Conservation (phyloP, 2,329 filamentous ascomycete genomes). For the Scedosporium boydii region DNA sequence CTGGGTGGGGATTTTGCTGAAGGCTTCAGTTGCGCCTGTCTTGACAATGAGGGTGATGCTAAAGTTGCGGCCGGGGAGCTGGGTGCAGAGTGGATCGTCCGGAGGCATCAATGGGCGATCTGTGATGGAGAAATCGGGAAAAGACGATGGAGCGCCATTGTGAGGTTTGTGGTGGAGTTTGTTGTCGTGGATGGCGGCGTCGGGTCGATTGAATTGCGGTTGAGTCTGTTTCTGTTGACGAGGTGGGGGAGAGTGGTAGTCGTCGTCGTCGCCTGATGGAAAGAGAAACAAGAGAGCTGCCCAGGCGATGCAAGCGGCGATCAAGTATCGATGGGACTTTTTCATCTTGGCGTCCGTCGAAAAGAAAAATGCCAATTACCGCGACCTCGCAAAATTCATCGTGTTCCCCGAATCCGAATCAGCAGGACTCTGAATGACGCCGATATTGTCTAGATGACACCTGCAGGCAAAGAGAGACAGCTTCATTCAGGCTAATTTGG, state of each 20-base stretch:
- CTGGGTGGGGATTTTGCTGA: slow-evolving; percentile 44
- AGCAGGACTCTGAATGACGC: neutral
- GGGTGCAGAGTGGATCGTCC: slow-evolving; percentile 22
- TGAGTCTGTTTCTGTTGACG: neutral
- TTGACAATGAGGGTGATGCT: slow-evolving; percentile 45
- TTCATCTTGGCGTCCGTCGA: neutral
- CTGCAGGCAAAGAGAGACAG: no score
- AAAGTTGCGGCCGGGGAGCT: slow-evolving; percentile 30
- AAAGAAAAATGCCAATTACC: no score
- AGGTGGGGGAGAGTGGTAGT: neutral
- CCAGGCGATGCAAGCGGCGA: neutral
- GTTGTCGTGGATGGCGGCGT: no score
- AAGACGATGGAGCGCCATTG: neutral
- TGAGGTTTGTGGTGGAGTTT: neutral
- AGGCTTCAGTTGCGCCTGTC: slow-evolving; percentile 47
- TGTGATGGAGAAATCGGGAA: neutral
- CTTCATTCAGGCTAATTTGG: no score
- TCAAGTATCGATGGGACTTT: neutral
- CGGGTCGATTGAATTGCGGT: neutral
- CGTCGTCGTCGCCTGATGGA: neutral
- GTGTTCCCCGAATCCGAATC: no score
- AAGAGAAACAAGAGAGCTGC: neutral
- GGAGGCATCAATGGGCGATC: slow-evolving; percentile 4
- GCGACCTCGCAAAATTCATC: no score
- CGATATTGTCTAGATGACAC: neutral